Conservation (phyloP, 768 basidiomycete genomes). For the Lentinula lateritia region DNA sequence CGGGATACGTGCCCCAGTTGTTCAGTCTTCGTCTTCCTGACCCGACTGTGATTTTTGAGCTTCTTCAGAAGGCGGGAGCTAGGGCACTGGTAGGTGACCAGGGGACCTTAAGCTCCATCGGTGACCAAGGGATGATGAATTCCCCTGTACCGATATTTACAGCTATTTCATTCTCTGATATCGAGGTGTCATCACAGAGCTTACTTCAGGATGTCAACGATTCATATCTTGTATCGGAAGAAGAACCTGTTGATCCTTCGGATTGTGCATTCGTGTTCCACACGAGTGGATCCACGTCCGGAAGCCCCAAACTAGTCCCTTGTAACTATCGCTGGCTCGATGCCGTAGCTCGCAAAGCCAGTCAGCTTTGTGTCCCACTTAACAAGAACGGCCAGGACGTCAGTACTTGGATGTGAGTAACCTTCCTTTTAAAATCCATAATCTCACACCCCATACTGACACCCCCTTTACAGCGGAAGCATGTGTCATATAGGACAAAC, state of each 20-base stretch:
- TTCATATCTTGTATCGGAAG: slow-evolving; percentile 14
- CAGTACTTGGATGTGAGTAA: slow-evolving; percentile 64
- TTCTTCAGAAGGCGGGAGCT: slow-evolving; percentile 58
- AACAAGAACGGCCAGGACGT: slow-evolving; percentile 56
- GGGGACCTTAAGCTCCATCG: slow-evolving; percentile 35
- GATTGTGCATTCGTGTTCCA: slow-evolving; percentile 59
- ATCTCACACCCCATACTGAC: slow-evolving; percentile 24
- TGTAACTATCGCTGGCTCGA: slow-evolving; percentile 65
- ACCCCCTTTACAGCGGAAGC: slow-evolving; percentile 52
- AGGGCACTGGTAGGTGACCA: slow-evolving; percentile 58
- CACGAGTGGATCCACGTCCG: slow-evolving; percentile 81
- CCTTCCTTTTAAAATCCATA: slow-evolving; percentile 9
- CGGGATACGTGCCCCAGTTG: slow-evolving; percentile 73
- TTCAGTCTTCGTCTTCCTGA: slow-evolving; percentile 80
- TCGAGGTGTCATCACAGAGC: slow-evolving; percentile 9
- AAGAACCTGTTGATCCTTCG: slow-evolving; percentile 22
- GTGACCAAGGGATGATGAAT: slow-evolving; percentile 17
- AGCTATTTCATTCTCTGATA: slow-evolving; percentile 32
- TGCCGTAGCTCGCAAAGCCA: slow-evolving; percentile 52
- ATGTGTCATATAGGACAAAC: slow-evolving; percentile 81
- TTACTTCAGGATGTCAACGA: slow-evolving; percentile 9
- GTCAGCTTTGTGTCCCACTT: slow-evolving; percentile 41
- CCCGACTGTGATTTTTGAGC: slow-evolving; percentile 63
- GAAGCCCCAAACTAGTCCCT: slow-evolving; percentile 73
- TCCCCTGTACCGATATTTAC: slow-evolving; percentile 48